phyloP scores from a whole-genome alignment of 2,329 filamentous ascomycete species.

The Penicillium capsulatum region DNA sequence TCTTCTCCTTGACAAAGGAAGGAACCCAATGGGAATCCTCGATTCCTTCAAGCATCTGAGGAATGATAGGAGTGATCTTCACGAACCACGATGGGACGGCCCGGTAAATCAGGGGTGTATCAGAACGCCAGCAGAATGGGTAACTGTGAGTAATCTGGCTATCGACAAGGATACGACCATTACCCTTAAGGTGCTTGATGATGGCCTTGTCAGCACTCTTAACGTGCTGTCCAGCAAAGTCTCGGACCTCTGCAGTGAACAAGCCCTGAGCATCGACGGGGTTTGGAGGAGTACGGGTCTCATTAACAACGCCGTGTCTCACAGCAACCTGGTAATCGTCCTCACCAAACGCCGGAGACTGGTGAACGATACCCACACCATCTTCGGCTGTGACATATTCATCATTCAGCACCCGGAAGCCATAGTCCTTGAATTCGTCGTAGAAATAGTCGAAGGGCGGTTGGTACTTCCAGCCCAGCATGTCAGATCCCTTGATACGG shows the following conservation, averaged over 20 bases:
- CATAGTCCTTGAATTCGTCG: conserved; percentile 79
- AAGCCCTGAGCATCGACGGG: conserved; percentile 80
- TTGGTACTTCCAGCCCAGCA: conserved; percentile 84
- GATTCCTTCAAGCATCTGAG: conserved; percentile 85
- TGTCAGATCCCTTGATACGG: conserved; percentile 75
- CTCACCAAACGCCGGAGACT: conserved; percentile 89
- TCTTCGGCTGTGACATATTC: conserved; percentile 84
- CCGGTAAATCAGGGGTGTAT: conserved; percentile 87
- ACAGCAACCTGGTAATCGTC: conserved; percentile 87
- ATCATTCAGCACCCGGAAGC: conserved; percentile 77
- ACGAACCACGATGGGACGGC: conserved; percentile 95
- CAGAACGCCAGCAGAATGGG: conserved; percentile 90
- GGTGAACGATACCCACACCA: conserved; percentile 91
- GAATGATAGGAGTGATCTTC: conserved; percentile 76
- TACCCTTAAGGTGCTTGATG: conserved; percentile 78
- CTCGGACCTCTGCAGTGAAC: conserved; percentile 70
- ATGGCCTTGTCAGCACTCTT: conserved; percentile 91
- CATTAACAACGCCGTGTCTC: conserved; percentile 70
- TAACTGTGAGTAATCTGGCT: conserved; percentile 88
- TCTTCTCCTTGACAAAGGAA: conserved; percentile 80
- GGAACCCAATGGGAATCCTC: conserved; percentile 90
- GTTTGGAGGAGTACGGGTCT: conserved; percentile 75
- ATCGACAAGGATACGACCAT: conserved; percentile 74
- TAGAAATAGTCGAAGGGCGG: conserved; percentile 88
- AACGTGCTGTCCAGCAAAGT: conserved; percentile 83